phyloP scores from a whole-genome alignment of 2,329 filamentous ascomycete genomes.

The Microsporum canis region DNA sequence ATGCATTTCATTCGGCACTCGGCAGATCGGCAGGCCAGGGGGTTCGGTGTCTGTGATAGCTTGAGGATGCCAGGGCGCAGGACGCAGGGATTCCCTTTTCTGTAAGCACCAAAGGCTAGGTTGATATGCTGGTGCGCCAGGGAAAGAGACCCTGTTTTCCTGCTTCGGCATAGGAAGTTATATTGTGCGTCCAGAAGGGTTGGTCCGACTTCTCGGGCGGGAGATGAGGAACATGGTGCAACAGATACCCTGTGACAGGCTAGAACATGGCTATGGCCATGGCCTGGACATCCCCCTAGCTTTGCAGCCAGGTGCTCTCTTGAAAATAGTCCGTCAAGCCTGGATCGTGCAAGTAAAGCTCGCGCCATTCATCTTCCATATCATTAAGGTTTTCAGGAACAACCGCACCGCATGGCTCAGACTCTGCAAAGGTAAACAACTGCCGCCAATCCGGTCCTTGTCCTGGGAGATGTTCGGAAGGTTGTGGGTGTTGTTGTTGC shows the following conservation, averaged over 20 bases:
- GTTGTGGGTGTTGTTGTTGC: neutral
- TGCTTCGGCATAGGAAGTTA: neutral
- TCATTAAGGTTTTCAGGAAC: slow-evolving; percentile 30
- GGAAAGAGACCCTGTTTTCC: too few species aligned
- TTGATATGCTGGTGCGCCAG: too few species aligned
- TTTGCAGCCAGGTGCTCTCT: slow-evolving; percentile 31
- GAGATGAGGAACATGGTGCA: too few species aligned
- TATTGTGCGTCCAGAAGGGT: neutral
- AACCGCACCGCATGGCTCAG: slow-evolving; percentile 28
- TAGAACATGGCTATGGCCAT: neutral
- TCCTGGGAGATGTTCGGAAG: slow-evolving; percentile 24
- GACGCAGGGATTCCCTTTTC: neutral
- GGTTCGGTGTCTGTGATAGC: too few species aligned
- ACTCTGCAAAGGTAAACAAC: slow-evolving; percentile 31
- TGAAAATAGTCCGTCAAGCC: slow-evolving; percentile 33
- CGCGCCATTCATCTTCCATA: slow-evolving; percentile 36
- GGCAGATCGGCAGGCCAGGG: too few species aligned
- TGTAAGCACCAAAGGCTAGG: neutral
- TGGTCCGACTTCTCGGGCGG: too few species aligned
- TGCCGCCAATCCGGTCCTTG: slow-evolving; percentile 31
- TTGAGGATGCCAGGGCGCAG: too few species aligned
- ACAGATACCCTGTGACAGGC: neutral
- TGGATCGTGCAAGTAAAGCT: slow-evolving; percentile 35
- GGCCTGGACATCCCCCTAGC: neutral
- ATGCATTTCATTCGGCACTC: too few species aligned